Percentiles rank a stretch among this genome's conserved stretches.
These are phyloP conservation scores for Ananas comosus DNA, from an alignment of 176 grass and related monocot genomes.

Conservation along the genomic window DNA sequence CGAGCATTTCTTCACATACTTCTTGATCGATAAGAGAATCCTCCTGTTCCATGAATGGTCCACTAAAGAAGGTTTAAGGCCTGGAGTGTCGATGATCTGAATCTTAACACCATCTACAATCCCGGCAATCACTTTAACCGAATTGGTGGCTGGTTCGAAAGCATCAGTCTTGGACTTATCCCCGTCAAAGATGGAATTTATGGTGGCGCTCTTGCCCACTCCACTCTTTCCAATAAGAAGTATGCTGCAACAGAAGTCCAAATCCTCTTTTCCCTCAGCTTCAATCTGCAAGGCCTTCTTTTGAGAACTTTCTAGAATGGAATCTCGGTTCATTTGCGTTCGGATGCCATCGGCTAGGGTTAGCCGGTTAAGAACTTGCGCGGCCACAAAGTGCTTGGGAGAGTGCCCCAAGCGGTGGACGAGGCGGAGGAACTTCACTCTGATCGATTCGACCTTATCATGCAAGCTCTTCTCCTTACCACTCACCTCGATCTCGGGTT, in stretches of 20 bases:
- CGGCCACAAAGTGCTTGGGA: constrained; percentile 32
- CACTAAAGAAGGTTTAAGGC: constrained; percentile 59
- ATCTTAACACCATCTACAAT: constrained; percentile 84
- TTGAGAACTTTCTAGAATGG: constrained; percentile 10
- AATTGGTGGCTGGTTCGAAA: constrained; percentile 31
- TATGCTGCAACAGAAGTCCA: constrained; percentile 38
- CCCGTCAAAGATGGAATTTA: constrained; percentile 42
- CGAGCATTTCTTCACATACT: constrained; percentile 74
- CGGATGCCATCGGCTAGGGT: constrained; percentile 35
- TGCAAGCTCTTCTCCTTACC: constrained; percentile 77
- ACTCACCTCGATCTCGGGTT: constrained; percentile 52
- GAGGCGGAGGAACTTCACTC: constrained; percentile 61
- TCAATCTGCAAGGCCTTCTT: constrained; percentile 40
- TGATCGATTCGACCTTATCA: constrained; percentile 75
- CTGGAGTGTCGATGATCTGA: constrained; percentile 74
- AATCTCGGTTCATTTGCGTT: constrained; percentile 8
- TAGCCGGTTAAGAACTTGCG: constrained; percentile 38
- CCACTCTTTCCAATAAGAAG: constrained; percentile 36
- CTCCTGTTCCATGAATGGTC: constrained; percentile 79
- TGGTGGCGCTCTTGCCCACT: constrained; percentile 42
- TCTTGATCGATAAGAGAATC: constrained; percentile 61
- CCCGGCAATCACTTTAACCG: constrained; percentile 42
- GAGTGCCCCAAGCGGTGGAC: constrained; percentile 35
- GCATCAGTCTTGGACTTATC: constrained; percentile 26
- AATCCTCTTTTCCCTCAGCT: constrained; percentile 23